Evolutionary conservation across 148 eudicot species (phyloP), one percentile per base, ranked within the genome.

Genomic region (Camellia sinensis): DNA sequence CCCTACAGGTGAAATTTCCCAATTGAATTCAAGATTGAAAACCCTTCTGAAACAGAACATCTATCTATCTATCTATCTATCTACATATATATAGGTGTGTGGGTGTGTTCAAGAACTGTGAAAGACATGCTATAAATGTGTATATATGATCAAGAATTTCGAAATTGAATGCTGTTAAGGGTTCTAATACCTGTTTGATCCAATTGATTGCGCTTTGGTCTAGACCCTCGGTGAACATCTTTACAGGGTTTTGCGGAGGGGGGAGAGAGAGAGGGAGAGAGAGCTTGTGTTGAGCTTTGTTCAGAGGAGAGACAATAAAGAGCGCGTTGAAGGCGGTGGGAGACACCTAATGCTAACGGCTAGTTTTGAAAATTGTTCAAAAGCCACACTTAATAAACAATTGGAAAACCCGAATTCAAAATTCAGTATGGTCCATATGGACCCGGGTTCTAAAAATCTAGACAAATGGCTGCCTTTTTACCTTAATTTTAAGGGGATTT

Each of bases 181-280:
- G 50, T 54, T 53, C 41, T 11, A 13, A 0, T 86, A 91, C 98
- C 94, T 92, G 89, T 44, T 90, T 94, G 84, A 94, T 73, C 98
- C 98, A 94, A 80, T 84, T 87, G 83, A 94, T 89, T 50, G 96
- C 98, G 17, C 71, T 85, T 74, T 94, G 89, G 83, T 94, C 98
- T 52, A 94, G 82, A 21, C 98, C 98, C 70, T 94, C 94, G 2
- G 98, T 92, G 78, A 94, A 94, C 98, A 94, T 92, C 73, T 74
- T 84, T 62, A 50, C 66, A 4, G 43, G 22, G 75, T 43, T 41
- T 7, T 4, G 68, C 44, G 60, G 10, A 22, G 46, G 43, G 63
- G 70, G 48, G 61, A 63, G 72, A 66, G 48, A 41, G 50, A 54
- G 43, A 4, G 14, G 61, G n/a, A 18, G 77, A 5, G 46, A 22